Evolutionary conservation across 176 grass and related monocot genomes (phyloP).

Genomic region (Rhynchospora breviuscula): DNA sequence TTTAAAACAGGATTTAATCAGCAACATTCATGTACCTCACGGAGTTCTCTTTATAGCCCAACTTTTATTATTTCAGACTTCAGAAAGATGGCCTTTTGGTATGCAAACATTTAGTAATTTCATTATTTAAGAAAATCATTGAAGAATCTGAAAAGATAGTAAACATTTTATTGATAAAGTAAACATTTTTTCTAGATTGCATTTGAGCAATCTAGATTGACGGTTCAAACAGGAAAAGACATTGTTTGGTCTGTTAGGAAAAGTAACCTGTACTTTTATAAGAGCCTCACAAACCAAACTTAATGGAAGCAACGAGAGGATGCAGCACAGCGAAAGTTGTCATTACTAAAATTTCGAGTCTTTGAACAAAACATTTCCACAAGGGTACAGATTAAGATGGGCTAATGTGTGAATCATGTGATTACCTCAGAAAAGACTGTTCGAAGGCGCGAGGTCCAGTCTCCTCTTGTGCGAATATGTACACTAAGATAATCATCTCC

Average conservation of each 20-base stretch:
- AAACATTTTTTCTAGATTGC: too few relatives aligned
- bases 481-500: constrained; percentile 87
- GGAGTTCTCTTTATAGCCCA: neutral
- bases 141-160: too few relatives aligned
- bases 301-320: neutral
- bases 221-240: too few relatives aligned
- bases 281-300: neutral
- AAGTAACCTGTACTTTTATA: neutral
- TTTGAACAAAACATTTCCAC: neutral
- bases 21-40: neutral
- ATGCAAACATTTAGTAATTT: too few relatives aligned
- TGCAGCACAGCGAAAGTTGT: neutral
- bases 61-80: neutral
- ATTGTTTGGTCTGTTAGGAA: neutral
- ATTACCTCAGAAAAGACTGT: constrained; percentile 83
- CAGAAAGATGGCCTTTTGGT: too few relatives aligned
- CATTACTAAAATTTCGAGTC: neutral
- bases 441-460: constrained; percentile 88
- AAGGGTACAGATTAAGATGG: constrained; percentile 7
- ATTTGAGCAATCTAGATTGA: too few relatives aligned
- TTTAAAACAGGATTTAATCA: constrained; percentile 1
- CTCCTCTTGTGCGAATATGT: constrained; percentile 90
- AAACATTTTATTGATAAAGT: too few relatives aligned
- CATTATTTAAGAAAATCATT: too few relatives aligned
- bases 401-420: neutral